Percentiles rank a stretch among this genome's conserved stretches.
These are phyloP conservation scores for Arthrobotrys iridis DNA, from an alignment of 2,329 filamentous ascomycete species.

Conservation along the genomic window DNA sequence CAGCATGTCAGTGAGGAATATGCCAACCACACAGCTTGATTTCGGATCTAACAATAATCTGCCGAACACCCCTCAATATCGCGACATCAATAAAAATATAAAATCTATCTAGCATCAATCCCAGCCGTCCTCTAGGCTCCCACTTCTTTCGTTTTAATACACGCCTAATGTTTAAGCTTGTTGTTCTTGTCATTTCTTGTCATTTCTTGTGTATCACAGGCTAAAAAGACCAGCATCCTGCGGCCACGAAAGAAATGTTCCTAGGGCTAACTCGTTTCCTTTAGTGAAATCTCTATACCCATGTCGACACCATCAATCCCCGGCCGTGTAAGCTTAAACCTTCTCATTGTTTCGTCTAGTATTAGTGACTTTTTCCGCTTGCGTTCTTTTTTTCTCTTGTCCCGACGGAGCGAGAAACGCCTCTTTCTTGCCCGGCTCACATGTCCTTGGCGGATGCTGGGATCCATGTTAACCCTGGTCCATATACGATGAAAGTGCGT, in stretches of 20 bases:
- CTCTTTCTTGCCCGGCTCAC: conserved; percentile 24
- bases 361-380: neutral
- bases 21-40: neutral
- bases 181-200: conserved; percentile 21
- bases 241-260: neutral
- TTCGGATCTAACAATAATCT: conserved; percentile 31
- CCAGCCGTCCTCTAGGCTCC: conserved; percentile 27
- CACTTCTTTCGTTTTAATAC: conserved; percentile 22
- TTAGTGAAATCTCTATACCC: neutral
- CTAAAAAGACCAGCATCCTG: conserved; percentile 18
- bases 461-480: neutral
- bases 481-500: neutral
- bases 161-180: conserved; percentile 8
- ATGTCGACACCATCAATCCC: neutral
- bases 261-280: conserved; percentile 31
- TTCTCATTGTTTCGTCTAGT: conserved; percentile 14
- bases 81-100: conserved; percentile 7
- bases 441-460: neutral
- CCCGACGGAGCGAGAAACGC: conserved; percentile 52
- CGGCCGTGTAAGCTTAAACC: neutral
- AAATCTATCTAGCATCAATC: conserved; percentile 15
- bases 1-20: neutral
- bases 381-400: conserved; percentile 23
- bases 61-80: conserved; percentile 20
- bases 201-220: conserved; percentile 35